Evolutionary conservation across 2,329 filamentous ascomycete species (phyloP).

Genomic region (Cladosporium austrohemisphaericum): DNA sequence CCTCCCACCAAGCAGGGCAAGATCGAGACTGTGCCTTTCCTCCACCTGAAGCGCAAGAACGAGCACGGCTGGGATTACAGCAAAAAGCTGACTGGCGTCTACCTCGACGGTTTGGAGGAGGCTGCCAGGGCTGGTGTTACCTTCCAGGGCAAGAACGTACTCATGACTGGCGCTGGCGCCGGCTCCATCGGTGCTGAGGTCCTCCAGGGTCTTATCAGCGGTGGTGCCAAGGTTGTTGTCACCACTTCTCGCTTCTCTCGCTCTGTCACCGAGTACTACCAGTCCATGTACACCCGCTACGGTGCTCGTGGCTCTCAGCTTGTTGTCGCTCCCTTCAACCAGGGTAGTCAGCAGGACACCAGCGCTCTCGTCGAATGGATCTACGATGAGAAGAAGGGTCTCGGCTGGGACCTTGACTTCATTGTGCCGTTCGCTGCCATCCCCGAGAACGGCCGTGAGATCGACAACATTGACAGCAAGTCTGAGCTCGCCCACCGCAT

Average conservation of each 20-base stretch:
- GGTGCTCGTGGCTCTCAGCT: conserved; percentile 93
- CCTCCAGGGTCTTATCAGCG: conserved; percentile 89
- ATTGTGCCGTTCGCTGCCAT: conserved; percentile 97
- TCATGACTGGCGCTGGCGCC: conserved; percentile 97
- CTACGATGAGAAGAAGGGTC: conserved; percentile 91
- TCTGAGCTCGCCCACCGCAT: conserved; percentile 97
- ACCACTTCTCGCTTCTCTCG: conserved; percentile 96
- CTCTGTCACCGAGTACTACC: conserved; percentile 98
- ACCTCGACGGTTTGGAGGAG: conserved; percentile 86
- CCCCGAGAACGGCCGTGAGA: conserved; percentile 94
- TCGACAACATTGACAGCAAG: conserved; percentile 93
- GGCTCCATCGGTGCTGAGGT: conserved; percentile 98
- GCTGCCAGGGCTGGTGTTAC: conserved; percentile 83
- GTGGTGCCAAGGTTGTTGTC: conserved; percentile 93
- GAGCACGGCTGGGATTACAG: conserved; percentile 98
- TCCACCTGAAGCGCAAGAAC: conserved; percentile 92
- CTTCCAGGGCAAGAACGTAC: conserved; percentile 89
- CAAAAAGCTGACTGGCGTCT: conserved; percentile 93
- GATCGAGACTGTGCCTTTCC: conserved; percentile 94
- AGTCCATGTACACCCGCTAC: conserved; percentile 94
- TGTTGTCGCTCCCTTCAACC: conserved; percentile 97
- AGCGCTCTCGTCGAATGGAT: conserved; percentile 94
- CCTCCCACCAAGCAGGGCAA: conserved; percentile 70
- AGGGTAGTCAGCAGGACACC: conserved; percentile 96
- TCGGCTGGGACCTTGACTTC: conserved; percentile 97